Evolutionary conservation across 352 stramenopile species (phyloP), one percentile per base, ranked within the genome.

Genomic region (Phytophthora rubi): DNA sequence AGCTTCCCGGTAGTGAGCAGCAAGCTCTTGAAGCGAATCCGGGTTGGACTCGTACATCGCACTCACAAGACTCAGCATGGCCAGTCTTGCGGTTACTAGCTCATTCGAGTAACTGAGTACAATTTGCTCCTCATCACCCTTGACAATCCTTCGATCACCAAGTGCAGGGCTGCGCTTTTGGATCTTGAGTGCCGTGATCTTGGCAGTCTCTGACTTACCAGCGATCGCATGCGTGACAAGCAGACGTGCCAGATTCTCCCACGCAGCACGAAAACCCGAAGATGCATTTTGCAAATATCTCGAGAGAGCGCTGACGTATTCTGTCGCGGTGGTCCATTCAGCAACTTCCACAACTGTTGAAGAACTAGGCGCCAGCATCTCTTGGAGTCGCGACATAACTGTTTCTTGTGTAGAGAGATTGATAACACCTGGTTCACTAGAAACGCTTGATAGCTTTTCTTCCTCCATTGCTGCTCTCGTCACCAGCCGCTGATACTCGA

Each of bases 191-290:
- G 62, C 71, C 12, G 79, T 70, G 45, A 90, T 67, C 42, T 82
- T 85, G 1, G 83, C 77, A 30, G 71, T 60, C n/a, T 90, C 84
- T 18, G 76, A 63, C 65, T 93, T 95, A 16, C 83, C 88, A 0
- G 80, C 71, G 48, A 95, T 70, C 0, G 78, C 80, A 64, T 93
- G 78, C 8, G 67, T 84, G 28, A 95, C 70, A 15, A 89, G 35
- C 54, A 80, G 73, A 53, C 79, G 79, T 18, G 73, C 77, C 0
- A 86, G 66, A 5, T 77, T 76, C 21, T 82, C 83, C 86, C 86
- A 94, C n/a, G 66, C 68, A n/a, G 72, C 71, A 54, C 78, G 59
- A n/a, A 90, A 76, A 9, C 71, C 66, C 0, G 62, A 59, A 28
- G 70, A 60, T 6, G 63, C 70, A 45, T 21, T 16, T 39, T 77